phyloP scores from a whole-genome alignment of 345 rosid genomes.

The Litchi chinensis region DNA sequence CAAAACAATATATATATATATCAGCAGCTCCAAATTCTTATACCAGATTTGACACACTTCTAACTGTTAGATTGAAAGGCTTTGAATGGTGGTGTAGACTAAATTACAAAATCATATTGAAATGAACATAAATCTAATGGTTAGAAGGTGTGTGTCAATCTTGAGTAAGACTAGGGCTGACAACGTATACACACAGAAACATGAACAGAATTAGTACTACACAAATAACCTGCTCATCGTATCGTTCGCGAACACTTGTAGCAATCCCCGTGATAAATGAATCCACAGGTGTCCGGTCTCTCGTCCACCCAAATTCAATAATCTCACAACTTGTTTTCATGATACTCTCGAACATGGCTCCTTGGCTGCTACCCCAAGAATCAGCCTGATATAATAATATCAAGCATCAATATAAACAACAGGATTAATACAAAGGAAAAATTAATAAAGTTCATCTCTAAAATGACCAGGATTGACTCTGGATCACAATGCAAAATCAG shows the following conservation, averaged over 20 bases:
- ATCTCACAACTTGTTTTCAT: conserved; percentile 81
- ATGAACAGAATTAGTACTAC: background rate
- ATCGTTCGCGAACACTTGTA: conserved; percentile 85
- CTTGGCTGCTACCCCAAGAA: conserved; percentile 72
- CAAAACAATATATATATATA: too few species aligned
- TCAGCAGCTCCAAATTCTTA: background rate
- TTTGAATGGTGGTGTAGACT: background rate
- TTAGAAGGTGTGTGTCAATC: background rate
- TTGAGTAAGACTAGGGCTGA: background rate
- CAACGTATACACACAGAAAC: background rate
- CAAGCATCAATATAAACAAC: conserved; percentile 10
- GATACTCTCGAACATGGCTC: conserved; percentile 82
- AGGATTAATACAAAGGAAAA: background rate
- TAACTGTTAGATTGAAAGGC: background rate
- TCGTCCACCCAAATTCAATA: conserved; percentile 92
- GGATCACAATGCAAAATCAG: conserved; percentile 1
- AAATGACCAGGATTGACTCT: background rate
- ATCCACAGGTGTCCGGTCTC: conserved; percentile 95
- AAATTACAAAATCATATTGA: background rate
- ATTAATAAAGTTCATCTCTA: background rate
- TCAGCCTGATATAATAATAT: conserved; percentile 66
- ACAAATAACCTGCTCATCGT: conserved; percentile 76
- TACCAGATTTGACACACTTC: background rate
- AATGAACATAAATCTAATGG: background rate
- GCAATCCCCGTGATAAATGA: conserved; percentile 92